These are phyloP conservation scores for Aspergillus brunneoviolaceus DNA, from an alignment of 2,329 filamentous ascomycete genomes.

Conservation along the genomic window DNA sequence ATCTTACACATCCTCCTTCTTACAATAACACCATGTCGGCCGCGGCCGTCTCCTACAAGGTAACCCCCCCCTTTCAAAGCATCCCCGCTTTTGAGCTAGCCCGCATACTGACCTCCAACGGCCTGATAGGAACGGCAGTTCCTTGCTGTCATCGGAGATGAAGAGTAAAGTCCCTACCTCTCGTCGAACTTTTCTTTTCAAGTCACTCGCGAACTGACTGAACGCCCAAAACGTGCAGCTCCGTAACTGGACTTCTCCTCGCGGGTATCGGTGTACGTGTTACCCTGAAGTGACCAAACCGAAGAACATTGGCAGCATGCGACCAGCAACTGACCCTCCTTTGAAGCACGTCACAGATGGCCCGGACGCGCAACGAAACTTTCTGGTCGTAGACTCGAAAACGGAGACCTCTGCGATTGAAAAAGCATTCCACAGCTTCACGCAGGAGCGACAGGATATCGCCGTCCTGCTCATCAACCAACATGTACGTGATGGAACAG, in stretches of 20 bases:
- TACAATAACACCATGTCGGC: conserved; percentile 54
- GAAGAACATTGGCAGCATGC: background rate
- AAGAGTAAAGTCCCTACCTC: conserved; percentile 53
- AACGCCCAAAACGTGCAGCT: conserved; percentile 57
- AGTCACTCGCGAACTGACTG: conserved; percentile 17
- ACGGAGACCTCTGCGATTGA: conserved; percentile 88
- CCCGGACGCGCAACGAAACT: conserved; percentile 93
- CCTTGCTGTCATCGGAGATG: conserved; percentile 95
- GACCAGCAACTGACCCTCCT: conserved; percentile 7
- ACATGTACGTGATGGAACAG: conserved; percentile 63
- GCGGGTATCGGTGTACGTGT: conserved; percentile 84
- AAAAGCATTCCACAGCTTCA: conserved; percentile 85
- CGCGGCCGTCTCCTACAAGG: conserved; percentile 57
- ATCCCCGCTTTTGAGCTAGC: background rate
- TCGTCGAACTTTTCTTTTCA: background rate
- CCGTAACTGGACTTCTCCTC: conserved; percentile 90
- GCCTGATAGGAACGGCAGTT: conserved; percentile 76
- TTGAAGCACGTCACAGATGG: conserved; percentile 82
- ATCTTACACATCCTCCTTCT: background rate
- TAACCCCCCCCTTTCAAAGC: conserved; percentile 22
- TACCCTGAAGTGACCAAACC: background rate
- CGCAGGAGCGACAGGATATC: conserved; percentile 88
- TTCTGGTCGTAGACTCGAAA: conserved; percentile 92
- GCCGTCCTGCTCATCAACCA: conserved; percentile 97
- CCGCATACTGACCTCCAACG: conserved; percentile 34